Evolutionary conservation across 176 grass and related monocot genomes (phyloP).

Genomic region (Avena eriantha): DNA sequence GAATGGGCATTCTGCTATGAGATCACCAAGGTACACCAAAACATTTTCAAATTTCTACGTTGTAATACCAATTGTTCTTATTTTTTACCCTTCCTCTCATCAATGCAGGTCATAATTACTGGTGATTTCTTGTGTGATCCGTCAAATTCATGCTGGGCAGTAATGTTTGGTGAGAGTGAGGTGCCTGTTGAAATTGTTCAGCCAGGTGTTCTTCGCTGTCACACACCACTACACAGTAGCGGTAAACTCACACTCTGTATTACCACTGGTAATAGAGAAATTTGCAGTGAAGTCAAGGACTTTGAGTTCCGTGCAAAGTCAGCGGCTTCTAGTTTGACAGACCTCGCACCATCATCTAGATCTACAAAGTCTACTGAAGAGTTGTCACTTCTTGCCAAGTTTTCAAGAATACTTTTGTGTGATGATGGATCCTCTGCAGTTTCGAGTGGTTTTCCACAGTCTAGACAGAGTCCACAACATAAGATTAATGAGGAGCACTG

Average conservation of each 20-base stretch:
- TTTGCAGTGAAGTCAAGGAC: conserved; percentile 81
- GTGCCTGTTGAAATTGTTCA: conserved; percentile 88
- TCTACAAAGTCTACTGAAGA: conserved; percentile 66
- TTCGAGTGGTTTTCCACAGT: conserved; percentile 40
- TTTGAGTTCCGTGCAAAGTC: conserved; percentile 83
- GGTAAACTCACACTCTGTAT: conserved; percentile 76
- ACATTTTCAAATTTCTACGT: conserved; percentile 4
- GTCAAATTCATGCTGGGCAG: conserved; percentile 58
- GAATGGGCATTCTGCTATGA: conserved; percentile 95
- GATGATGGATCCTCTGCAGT: conserved; percentile 43
- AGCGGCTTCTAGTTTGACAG: conserved; percentile 42
- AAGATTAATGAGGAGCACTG: conserved; percentile 57
- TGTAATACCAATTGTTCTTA: conserved; percentile 34
- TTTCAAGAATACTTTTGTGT: conserved; percentile 71
- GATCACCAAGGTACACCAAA: conserved; percentile 78
- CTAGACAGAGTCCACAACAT: conserved; percentile 47
- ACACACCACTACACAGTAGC: conserved; percentile 66
- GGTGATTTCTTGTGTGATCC: conserved; percentile 83
- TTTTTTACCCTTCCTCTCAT: conserved; percentile 27
- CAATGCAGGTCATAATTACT: conserved; percentile 83
- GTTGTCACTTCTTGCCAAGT: conserved; percentile 68
- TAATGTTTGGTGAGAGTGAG: conserved; percentile 83
- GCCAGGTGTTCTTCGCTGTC: conserved; percentile 84
- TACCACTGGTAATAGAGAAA: conserved; percentile 79
- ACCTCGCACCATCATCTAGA: conserved; percentile 44